Evolutionary conservation across 2,329 filamentous ascomycete genomes (phyloP), one percentile per base, ranked within the genome.

Genomic region (Penicillium sp.): DNA sequence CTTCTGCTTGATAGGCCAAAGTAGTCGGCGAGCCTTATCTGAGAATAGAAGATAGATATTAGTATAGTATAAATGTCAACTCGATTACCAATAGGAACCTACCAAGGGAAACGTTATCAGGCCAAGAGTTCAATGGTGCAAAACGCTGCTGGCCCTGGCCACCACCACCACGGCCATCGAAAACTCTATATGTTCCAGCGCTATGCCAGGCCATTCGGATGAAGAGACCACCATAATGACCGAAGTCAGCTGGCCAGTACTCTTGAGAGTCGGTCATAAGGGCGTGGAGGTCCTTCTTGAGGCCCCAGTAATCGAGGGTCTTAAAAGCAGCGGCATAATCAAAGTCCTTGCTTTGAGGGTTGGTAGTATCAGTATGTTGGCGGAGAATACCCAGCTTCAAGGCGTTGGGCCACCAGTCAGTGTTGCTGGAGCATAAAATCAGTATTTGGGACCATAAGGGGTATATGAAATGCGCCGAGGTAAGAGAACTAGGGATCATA

Each of bases 1-100:
- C 54, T 92, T 92, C 67, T 90, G 88, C 84, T 92, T 92, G 78
- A 92, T 86, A 55, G 89, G 89, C 87, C 88, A 91, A 41, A 92
- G 79, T 55, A 92, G 83, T 62, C 89, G 88, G 55, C 89, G 88
- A 33, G 88, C 89, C 83, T 92, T 92, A 82, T 92, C 89, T 55
- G 15, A 10, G 31, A 27, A 23, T 4, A 21, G 9, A 15, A 29
- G 10, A 25, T 9, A 19, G 2, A 19, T 16, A n/a, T 55, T 8
- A 55, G 53, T 15, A 31, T 44, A 3, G n/a, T 21, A 11, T 13
- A 16, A n/a, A n/a, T 29, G 4, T 2, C 13, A 19, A 0, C 15
- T n/a, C n/a, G 10, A n/a, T 9, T 15, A n/a, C 6, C 2, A 13
- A 6, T 38, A 3, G 5, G 10, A 21, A 50, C 47, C 4, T 13